These are phyloP conservation scores for Lithocarpus polystachyus DNA, from an alignment of 306 rosid species.

Conservation along the genomic window DNA sequence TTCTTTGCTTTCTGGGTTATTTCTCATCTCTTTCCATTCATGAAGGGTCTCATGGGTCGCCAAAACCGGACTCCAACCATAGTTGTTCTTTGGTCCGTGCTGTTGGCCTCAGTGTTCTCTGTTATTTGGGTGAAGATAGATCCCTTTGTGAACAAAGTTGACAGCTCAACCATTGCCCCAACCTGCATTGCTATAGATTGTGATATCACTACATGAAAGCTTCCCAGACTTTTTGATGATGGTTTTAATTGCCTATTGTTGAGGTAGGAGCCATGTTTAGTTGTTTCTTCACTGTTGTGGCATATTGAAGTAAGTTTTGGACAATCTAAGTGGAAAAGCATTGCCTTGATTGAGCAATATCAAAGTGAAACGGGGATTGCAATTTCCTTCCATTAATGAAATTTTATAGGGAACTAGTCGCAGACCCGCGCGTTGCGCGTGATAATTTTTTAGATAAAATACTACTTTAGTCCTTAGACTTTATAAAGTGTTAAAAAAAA, in stretches of 20 bases:
- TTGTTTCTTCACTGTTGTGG: conserved; percentile 20
- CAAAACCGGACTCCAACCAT: conserved; percentile 94
- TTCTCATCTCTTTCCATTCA: conserved; percentile 91
- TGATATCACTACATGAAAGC: conserved; percentile 28
- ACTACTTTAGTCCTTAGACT: no score
- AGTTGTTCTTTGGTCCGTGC: conserved; percentile 90
- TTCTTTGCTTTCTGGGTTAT: conserved; percentile 97
- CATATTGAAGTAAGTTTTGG: conserved; percentile 17
- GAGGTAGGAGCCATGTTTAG: background rate
- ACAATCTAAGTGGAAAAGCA: conserved; percentile 1
- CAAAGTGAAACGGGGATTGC: conserved; percentile 9
- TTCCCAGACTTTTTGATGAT: conserved; percentile 8
- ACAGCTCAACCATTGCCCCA: conserved; percentile 46
- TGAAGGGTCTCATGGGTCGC: conserved; percentile 98
- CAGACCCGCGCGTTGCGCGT: no score
- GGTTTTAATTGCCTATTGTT: conserved; percentile 12
- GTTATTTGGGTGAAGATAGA: conserved; percentile 88
- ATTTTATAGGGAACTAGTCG: no score
- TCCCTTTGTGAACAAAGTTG: conserved; percentile 76
- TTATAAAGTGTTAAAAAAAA: no score
- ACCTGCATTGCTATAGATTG: conserved; percentile 83
- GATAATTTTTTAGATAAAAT: no score
- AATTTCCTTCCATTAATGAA: no score
- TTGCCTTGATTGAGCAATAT: conserved; percentile 9
- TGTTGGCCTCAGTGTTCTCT: conserved; percentile 90